Evolutionary conservation across 768 basidiomycete genomes (phyloP), one percentile per base, ranked within the genome.

Genomic region (Lactifluus pinguis): DNA sequence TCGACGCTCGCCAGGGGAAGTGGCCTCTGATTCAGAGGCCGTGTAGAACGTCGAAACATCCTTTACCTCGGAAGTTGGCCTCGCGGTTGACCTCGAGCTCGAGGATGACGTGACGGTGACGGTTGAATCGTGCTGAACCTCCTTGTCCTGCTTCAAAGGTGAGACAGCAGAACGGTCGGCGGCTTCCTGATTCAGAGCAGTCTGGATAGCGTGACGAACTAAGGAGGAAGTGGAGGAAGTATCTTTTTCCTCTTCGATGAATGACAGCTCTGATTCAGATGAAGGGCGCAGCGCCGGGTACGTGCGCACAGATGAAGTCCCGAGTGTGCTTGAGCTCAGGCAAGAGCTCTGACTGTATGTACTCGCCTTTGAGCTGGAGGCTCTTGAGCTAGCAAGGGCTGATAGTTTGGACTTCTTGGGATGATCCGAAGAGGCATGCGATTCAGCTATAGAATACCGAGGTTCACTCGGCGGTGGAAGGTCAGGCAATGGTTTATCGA

Each of bases 231-330:
- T 80, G 13, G 83, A 81, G 1, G 84, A 80, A 17, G 58, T 47
- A 17, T 58, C 49, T 15, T 53, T 61, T 13, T 61, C 45, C 32
- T 64, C 45, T 6, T 13, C 15, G 17, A 51, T 29, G 14, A 70
- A 47, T 15, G 71, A 72, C 42, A 72, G 44, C 34, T 72, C 68
- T 19, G 87, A 89, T 52, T 80, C 77, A 3, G 82, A 69, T 30
- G 84, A 78, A n/a, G 87, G 89, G 17, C 88, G 83, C 62, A 89
- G 76, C 17, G 69, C 77, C 25, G 87, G 85, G 68, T 85, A 90
- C 1, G 89, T 89, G 66, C 83, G 80, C n/a, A 86, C 76, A 29
- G 87, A 84, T 3, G 81, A 83, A 0, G 81, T 74, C 38, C 80
- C 75, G 47, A 81, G 72, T 10, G 74, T 79, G 49, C 56, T 59